Evolutionary conservation across 345 rosid genomes (phyloP).

Genomic region (Orychophragmus violaceus): DNA sequence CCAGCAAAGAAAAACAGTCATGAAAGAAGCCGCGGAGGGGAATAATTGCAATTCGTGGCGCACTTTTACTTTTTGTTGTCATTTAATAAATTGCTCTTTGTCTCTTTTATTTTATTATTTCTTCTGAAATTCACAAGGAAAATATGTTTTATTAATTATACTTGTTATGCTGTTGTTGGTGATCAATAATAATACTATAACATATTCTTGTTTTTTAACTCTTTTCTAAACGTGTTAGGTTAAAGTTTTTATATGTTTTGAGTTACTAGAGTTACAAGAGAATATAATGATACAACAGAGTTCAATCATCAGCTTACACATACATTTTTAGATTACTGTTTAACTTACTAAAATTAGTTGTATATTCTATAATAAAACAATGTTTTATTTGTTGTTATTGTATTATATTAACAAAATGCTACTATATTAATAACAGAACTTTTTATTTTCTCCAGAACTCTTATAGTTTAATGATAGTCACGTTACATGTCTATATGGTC

Average conservation of each 20-base stretch:
- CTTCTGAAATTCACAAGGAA: background rate
- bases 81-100: constrained; percentile 27
- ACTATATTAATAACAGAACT: background rate
- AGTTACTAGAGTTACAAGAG: background rate
- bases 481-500: background rate
- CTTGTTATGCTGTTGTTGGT: constrained; percentile 4
- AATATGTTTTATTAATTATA: background rate
- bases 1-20: constrained; percentile 20
- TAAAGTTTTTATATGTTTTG: background rate
- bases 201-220: background rate
- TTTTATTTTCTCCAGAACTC: background rate
- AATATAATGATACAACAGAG: too few relatives aligned
- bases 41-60: constrained; percentile 32
- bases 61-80: constrained; percentile 27
- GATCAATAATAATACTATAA: constrained; percentile 2
- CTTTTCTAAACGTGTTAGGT: background rate
- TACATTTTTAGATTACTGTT: background rate
- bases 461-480: background rate
- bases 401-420: background rate
- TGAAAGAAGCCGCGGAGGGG: constrained; percentile 14
- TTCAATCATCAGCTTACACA: background rate
- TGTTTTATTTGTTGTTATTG: background rate
- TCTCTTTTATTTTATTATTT: constrained; percentile 18
- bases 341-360: background rate
- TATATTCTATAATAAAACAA: background rate